Conservation (phyloP, 2,329 filamentous ascomycete species). For the Claviceps sp. region DNA sequence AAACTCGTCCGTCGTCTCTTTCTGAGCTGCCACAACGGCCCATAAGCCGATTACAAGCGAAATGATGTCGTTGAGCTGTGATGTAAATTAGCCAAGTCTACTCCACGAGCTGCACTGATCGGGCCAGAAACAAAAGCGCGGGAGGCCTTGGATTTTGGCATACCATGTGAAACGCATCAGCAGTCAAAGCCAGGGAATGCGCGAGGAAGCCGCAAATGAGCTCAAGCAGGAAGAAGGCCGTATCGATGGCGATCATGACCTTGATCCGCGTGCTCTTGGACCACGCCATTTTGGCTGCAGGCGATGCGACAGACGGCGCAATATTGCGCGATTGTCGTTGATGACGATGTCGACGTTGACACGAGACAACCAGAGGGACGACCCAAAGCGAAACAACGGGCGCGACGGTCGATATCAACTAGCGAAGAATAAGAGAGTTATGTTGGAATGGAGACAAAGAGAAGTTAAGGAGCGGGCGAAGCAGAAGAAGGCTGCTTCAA, state of each 20-base stretch:
- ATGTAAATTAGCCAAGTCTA: not conserved
- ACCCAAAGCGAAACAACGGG: not conserved
- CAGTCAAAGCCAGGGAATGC: slow-evolving; percentile 82
- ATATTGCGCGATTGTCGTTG: not conserved
- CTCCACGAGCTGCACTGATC: not conserved
- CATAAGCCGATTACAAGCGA: slow-evolving; percentile 85
- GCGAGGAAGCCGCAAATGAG: slow-evolving; percentile 74
- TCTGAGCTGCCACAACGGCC: slow-evolving; percentile 82
- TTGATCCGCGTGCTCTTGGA: slow-evolving; percentile 88
- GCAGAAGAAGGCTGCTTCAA: too few species aligned
- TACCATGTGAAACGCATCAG: slow-evolving; percentile 97
- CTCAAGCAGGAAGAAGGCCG: slow-evolving; percentile 81
- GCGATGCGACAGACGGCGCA: not conserved
- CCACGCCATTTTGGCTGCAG: slow-evolving; percentile 52
- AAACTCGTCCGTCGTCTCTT: slow-evolving; percentile 77
- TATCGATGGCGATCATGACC: slow-evolving; percentile 84
- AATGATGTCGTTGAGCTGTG: slow-evolving; percentile 86
- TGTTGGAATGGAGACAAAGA: too few species aligned
- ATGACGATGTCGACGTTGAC: not conserved
- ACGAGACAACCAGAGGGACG: not conserved
- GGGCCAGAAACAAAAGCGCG: not conserved
- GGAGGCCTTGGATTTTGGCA: not conserved
- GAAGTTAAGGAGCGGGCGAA: too few species aligned
- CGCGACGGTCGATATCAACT: not conserved
- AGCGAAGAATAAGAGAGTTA: not conserved